These are phyloP conservation scores for Pachysandra terminalis DNA, from an alignment of 164 flowering plant genomes.

Conservation along the genomic window DNA sequence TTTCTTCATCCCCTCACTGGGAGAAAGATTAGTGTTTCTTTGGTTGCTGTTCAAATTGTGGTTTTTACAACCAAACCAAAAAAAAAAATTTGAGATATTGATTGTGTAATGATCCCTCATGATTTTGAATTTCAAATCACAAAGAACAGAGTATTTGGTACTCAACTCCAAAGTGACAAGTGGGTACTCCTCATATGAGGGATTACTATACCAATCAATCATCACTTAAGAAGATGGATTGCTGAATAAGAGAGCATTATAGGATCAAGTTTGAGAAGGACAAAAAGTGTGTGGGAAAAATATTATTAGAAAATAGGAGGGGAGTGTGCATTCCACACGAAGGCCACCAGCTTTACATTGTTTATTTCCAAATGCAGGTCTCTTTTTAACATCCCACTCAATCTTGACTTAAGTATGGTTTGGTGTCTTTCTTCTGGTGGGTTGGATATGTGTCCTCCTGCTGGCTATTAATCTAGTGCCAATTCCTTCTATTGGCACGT, in stretches of 20 bases:
- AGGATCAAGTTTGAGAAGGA: not conserved
- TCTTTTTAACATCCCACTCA: not conserved
- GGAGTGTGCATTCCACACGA: conserved; percentile 4
- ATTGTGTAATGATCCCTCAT: not conserved
- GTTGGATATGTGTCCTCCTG: no score
- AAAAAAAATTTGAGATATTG: no score
- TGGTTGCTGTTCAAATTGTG: no score
- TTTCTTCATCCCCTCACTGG: no score
- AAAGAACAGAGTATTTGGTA: not conserved
- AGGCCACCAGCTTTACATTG: not conserved
- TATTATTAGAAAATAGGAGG: not conserved
- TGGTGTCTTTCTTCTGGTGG: no score
- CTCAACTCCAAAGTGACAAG: not conserved
- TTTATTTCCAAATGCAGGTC: not conserved
- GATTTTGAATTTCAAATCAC: not conserved
- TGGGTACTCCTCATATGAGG: not conserved
- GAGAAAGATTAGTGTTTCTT: no score
- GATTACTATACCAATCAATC: not conserved
- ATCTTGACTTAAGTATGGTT: no score
- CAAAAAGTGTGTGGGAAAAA: not conserved
- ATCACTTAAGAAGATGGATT: not conserved
- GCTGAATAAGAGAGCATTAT: not conserved
- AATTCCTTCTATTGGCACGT: no score
- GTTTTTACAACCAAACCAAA: no score
- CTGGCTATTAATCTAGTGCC: no score